Conservation (phyloP, 805 yeast genomes). For the Yarrowia divulgata region DNA sequence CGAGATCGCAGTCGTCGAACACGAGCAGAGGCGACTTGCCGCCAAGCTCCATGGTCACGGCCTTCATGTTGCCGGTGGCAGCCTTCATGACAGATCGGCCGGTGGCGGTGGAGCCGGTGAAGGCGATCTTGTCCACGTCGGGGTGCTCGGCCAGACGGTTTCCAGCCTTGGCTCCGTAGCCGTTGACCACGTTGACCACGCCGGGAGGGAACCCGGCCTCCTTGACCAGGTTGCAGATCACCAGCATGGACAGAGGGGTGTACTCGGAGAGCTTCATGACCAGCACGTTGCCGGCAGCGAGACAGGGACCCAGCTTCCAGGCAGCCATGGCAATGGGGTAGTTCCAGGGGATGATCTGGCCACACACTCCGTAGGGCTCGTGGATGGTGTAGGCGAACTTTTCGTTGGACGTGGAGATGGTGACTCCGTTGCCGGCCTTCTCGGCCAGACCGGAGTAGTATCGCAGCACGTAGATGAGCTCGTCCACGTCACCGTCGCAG, state of each 20-base stretch:
- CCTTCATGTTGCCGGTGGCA: conserved; percentile 82
- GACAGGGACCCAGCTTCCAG: conserved; percentile 94
- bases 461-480: conserved; percentile 73
- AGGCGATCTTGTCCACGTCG: conserved; percentile 86
- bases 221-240: conserved; percentile 68
- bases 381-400: conserved; percentile 81
- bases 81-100: conserved; percentile 88
- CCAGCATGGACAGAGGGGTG: conserved; percentile 88
- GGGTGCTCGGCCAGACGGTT: conserved; percentile 78
- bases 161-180: conserved; percentile 87
- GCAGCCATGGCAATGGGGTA: conserved; percentile 93
- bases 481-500: conserved; percentile 77
- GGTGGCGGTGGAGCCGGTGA: conserved; percentile 93
- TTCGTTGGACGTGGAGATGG: conserved; percentile 74
- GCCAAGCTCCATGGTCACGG: conserved; percentile 92
- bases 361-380: conserved; percentile 95
- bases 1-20: conserved; percentile 83
- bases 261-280: conserved; percentile 91
- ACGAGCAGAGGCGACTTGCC: conserved; percentile 95
- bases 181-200: conserved; percentile 85
- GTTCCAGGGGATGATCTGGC: conserved; percentile 97
- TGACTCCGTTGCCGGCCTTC: conserved; percentile 72
- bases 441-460: conserved; percentile 93
- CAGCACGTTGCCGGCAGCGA: conserved; percentile 88
- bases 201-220: conserved; percentile 94